Evolutionary conservation across 306 rosid species (phyloP).

Genomic region (Rosa lucieae): DNA sequence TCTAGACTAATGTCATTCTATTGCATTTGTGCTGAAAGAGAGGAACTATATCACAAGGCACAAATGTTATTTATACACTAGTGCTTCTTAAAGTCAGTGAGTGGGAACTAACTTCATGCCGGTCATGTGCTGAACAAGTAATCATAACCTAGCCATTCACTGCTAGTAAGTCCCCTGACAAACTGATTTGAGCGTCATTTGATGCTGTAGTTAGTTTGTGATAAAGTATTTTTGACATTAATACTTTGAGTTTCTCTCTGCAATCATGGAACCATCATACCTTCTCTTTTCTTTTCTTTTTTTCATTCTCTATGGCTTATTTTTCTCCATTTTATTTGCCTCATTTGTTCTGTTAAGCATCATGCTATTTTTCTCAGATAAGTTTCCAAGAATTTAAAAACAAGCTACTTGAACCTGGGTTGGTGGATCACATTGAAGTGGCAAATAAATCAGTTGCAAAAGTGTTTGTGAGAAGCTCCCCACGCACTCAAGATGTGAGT

Average conservation of each 20-base stretch:
- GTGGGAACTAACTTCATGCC: background rate
- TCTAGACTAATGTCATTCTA: background rate
- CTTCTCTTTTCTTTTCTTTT: background rate
- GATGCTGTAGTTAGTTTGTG: background rate
- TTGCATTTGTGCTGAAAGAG: background rate
- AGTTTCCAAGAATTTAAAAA: constrained; percentile 97
- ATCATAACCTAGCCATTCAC: background rate
- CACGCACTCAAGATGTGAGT: constrained; percentile 36
- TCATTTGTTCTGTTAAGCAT: constrained; percentile 15
- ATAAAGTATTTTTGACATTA: background rate
- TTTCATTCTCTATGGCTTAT: background rate
- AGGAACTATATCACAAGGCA: background rate
- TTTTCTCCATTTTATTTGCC: background rate
- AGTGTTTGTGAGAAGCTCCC: constrained; percentile 62
- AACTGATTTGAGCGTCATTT: background rate
- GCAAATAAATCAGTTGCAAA: constrained; percentile 90
- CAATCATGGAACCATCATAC: background rate
- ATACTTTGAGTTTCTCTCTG: background rate
- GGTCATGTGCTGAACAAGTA: background rate
- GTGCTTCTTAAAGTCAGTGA: background rate
- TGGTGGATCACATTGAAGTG: constrained; percentile 86
- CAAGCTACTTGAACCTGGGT: constrained; percentile 83
- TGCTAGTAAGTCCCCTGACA: background rate
- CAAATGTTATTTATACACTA: background rate
- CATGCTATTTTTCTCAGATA: constrained; percentile 50